Conservation (phyloP, 2,329 filamentous ascomycete genomes). For the Trichoderma arundinaceum region DNA sequence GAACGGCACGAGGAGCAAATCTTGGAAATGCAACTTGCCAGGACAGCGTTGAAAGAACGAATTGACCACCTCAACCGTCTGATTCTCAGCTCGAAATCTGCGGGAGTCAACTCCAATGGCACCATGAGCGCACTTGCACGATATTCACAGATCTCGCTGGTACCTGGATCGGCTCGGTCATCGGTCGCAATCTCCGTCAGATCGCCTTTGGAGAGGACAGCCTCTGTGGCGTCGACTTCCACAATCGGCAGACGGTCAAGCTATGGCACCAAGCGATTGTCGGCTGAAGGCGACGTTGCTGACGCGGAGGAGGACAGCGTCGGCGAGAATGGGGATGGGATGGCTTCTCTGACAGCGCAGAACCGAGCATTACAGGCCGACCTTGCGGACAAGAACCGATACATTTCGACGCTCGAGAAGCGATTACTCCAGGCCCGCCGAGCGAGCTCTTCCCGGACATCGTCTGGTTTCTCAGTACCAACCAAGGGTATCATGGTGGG, state of each 20-base stretch:
- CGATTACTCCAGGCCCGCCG: conserved; percentile 86
- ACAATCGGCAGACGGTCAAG: conserved; percentile 63
- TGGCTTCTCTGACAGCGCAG: conserved; percentile 80
- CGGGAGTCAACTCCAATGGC: conserved; percentile 83
- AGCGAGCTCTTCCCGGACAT: conserved; percentile 87
- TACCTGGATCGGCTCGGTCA: conserved; percentile 66
- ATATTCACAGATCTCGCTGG: conserved; percentile 62
- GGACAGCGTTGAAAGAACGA: conserved; percentile 93
- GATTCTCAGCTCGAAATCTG: conserved; percentile 93
- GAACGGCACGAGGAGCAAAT: conserved; percentile 95
- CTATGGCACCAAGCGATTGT: conserved; percentile 49
- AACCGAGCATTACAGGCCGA: conserved; percentile 94
- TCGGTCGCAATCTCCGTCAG: conserved; percentile 69
- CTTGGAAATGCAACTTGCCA: conserved; percentile 95
- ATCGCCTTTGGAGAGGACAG: conserved; percentile 65
- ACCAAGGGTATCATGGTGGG: conserved; percentile 71
- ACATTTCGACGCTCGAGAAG: conserved; percentile 93
- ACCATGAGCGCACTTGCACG: conserved; percentile 72
- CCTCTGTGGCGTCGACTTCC: conserved; percentile 69
- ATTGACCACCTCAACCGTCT: conserved; percentile 96
- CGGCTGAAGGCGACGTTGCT: conserved; percentile 47
- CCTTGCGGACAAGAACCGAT: conserved; percentile 93
- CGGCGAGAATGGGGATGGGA: conserved; percentile 86
- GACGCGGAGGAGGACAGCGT: conserved; percentile 70
- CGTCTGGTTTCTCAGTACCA: conserved; percentile 68